Evolutionary conservation across 345 rosid genomes (phyloP).

Genomic region (Mangifera indica): DNA sequence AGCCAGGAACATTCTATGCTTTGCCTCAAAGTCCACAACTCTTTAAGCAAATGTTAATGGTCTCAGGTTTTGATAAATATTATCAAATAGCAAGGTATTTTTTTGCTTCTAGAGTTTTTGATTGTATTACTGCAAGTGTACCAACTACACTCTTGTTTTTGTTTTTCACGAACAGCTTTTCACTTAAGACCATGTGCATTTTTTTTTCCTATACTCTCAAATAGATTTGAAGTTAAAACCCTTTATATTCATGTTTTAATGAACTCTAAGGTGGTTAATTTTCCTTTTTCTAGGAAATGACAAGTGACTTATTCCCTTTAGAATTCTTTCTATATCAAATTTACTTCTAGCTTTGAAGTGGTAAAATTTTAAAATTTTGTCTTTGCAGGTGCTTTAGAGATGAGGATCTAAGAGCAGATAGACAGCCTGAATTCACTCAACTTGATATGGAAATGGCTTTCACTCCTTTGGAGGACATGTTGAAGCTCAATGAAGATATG

Average conservation of each 20-base stretch:
- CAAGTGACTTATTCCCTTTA: not conserved
- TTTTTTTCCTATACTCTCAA: not conserved
- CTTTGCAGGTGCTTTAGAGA: slow-evolving; percentile 87
- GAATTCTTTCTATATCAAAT: not conserved
- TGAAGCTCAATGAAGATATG: slow-evolving; percentile 87
- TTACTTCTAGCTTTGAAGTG: not conserved
- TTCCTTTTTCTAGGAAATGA: not conserved
- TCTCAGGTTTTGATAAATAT: slow-evolving; percentile 92
- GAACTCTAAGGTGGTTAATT: not conserved
- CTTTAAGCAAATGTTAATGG: slow-evolving; percentile 97
- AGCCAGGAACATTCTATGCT: slow-evolving; percentile 99
- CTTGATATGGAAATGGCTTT: slow-evolving; percentile 97
- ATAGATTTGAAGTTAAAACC: not conserved
- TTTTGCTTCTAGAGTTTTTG: slow-evolving; percentile 18
- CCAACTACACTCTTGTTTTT: not conserved
- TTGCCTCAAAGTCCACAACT: slow-evolving; percentile 98
- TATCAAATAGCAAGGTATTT: slow-evolving; percentile 90
- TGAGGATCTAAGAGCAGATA: slow-evolving; percentile 96
- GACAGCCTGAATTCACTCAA: slow-evolving; percentile 98
- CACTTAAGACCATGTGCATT: not conserved
- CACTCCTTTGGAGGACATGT: slow-evolving; percentile 84
- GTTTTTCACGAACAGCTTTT: not conserved
- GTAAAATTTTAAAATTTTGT: not conserved
- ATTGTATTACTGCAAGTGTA: slow-evolving; percentile 14
- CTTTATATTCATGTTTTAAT: not conserved